Evolutionary conservation across 371 early-diverging fungal genomes (phyloP).

Genomic region (Mucor sp.): DNA sequence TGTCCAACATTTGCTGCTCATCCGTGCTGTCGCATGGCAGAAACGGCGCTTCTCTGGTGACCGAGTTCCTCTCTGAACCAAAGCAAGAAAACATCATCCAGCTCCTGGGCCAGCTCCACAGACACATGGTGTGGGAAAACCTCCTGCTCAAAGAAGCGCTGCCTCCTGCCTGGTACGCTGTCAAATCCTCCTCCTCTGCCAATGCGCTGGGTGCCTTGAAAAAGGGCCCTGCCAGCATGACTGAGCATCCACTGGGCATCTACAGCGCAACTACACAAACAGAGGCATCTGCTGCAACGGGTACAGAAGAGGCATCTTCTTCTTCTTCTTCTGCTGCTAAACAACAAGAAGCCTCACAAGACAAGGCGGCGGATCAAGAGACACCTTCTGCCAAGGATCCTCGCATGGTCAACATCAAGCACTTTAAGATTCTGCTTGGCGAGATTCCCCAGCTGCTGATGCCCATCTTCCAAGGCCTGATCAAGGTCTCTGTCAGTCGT

Average conservation of each 20-base stretch:
- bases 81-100: constrained; percentile 56
- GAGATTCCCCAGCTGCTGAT: constrained; percentile 69
- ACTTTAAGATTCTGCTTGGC: constrained; percentile 64
- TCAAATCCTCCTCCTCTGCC: constrained; percentile 21
- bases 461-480: constrained; percentile 71
- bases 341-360: not conserved
- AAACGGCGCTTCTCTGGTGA: constrained; percentile 60
- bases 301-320: not conserved
- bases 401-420: constrained; percentile 69
- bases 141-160: constrained; percentile 61
- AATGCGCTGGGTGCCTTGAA: constrained; percentile 7
- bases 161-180: constrained; percentile 70
- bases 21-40: constrained; percentile 68
- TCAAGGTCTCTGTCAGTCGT: constrained; percentile 68
- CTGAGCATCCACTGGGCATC: constrained; percentile 46
- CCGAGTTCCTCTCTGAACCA: constrained; percentile 59
- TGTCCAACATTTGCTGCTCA: constrained; percentile 77
- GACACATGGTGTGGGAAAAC: constrained; percentile 72
- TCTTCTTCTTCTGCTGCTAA: not conserved
- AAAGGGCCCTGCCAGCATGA: constrained; percentile 20
- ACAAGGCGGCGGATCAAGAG: constrained; percentile 2
- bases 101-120: constrained; percentile 66
- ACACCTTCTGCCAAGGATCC: constrained; percentile 47
- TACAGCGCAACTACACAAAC: constrained; percentile 12
- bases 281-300: not conserved